Base-by-base conservation (phyloP, 345 rosid genomes). In the Citrus australasica region DNA sequence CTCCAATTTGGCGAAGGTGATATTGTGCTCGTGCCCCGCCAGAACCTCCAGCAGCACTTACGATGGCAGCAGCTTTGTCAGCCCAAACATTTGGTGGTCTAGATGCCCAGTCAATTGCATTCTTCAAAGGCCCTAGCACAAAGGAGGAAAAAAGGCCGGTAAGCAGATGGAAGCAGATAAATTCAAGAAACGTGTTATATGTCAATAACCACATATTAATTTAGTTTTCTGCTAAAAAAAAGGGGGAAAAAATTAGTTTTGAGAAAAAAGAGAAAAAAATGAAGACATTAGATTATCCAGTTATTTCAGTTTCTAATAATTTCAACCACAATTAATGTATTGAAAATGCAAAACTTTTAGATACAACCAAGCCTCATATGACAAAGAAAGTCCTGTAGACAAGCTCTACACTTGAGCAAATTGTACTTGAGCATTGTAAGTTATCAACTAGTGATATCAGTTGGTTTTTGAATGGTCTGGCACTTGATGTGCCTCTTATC, bases 31-130 rank as follows among this genome's bases (percentile, higher is more conserved):
- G 83, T 48, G 91, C 92, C 16, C 96, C 92, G 1, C 94, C 93
- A n/a, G 79, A 79, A 11, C 89, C 37, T 81, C 95, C 98, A 8
- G 88, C 92, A 0, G 90, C 83, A 37, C 97, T 95, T 32, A 90
- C 76, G 2, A 95, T 64, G 0, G 97, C 97, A n/a, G 98, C 98
- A 5, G 97, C 89, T 85, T 93, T 95, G 64, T 87, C 94, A 17
- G 89, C 97, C 91, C 94, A 92, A 58, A 86, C 91, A 51, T 95
- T 92, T 13, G 97, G 94, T 0, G 92, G 7, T 76, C 94, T 78
- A 48, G 98, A 95, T 7, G 92, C 95, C 97, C 98, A 93, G 69
- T 93, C 97, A 6, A 95, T 69, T 0, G 98, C 97, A 74, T 95
- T 95, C 91, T 95, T 95, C 83, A 93, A 76, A 40, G 97, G 91